Evolutionary conservation across 768 basidiomycete species (phyloP).

Genomic region (Suillus subaureus): DNA sequence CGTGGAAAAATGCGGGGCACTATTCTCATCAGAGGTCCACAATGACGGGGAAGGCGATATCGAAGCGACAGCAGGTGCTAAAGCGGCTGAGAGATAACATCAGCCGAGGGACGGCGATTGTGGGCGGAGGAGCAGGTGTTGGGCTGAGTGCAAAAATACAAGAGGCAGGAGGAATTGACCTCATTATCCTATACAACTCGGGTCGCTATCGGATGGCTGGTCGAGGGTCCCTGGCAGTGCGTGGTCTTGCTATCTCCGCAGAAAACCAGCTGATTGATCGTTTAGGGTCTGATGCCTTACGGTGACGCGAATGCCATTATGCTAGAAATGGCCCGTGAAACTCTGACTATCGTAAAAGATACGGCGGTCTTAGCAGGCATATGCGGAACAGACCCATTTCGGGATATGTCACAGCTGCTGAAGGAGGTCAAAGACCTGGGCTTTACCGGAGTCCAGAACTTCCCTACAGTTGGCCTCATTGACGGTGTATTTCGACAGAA

Average conservation of each 20-base stretch:
- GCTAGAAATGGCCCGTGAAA: constrained; percentile 31
- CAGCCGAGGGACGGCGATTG: constrained; percentile 22
- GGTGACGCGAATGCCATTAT: constrained; percentile 32
- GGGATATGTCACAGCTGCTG: constrained; percentile 27
- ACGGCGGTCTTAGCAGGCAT: constrained; percentile 31
- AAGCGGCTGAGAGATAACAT: constrained; percentile 18
- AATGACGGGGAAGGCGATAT: constrained; percentile 13
- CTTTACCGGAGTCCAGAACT: constrained; percentile 30
- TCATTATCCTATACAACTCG: constrained; percentile 34
- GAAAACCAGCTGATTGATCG: background rate
- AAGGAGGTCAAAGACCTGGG: constrained; percentile 27
- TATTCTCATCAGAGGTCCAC: constrained; percentile 1
- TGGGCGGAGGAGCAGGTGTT: constrained; percentile 29
- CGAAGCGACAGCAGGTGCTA: constrained; percentile 21
- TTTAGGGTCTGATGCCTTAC: constrained; percentile 30
- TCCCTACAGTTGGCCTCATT: constrained; percentile 31
- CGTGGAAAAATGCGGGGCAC: background rate
- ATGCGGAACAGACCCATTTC: constrained; percentile 32
- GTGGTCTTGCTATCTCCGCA: constrained; percentile 9
- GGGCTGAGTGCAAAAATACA: constrained; percentile 31
- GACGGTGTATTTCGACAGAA: constrained; percentile 32
- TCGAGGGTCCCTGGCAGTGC: constrained; percentile 32
- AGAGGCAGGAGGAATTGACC: constrained; percentile 28
- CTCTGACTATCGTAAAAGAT: constrained; percentile 28
- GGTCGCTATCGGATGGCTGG: constrained; percentile 34